These are phyloP conservation scores for Russula lepida DNA, from an alignment of 768 basidiomycete genomes.

Conservation along the genomic window DNA sequence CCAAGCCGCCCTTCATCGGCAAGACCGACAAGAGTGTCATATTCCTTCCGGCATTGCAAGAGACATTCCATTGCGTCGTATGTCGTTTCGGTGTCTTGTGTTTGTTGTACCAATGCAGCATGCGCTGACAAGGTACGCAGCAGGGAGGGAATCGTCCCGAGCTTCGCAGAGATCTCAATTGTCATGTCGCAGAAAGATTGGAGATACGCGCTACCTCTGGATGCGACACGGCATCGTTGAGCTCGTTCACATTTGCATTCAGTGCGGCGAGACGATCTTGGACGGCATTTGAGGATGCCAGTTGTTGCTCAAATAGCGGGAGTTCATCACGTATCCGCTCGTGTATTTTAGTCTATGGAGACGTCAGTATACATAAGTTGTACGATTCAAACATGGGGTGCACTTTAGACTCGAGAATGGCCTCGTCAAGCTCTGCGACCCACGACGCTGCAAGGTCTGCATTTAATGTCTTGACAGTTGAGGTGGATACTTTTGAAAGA, in stretches of 20 bases:
- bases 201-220: slow-evolving; percentile 43
- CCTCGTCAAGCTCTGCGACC: slow-evolving; percentile 63
- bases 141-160: slow-evolving; percentile 57
- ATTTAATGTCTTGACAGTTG: slow-evolving; percentile 48
- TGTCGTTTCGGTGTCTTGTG: slow-evolving; percentile 44
- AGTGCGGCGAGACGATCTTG: slow-evolving; percentile 50
- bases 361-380: background rate
- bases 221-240: slow-evolving; percentile 45
- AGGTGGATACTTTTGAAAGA: slow-evolving; percentile 59
- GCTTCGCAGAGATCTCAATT: slow-evolving; percentile 34
- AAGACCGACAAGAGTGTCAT: slow-evolving; percentile 37
- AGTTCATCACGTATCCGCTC: slow-evolving; percentile 61
- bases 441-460: slow-evolving; percentile 58
- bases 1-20: slow-evolving; percentile 53
- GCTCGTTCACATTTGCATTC: slow-evolving; percentile 41
- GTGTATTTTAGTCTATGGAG: slow-evolving; percentile 52
- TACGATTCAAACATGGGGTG: background rate
- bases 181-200: slow-evolving; percentile 12
- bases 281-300: slow-evolving; percentile 53
- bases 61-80: slow-evolving; percentile 49
- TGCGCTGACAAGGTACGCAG: slow-evolving; percentile 50
- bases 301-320: slow-evolving; percentile 54
- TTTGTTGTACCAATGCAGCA: slow-evolving; percentile 52
- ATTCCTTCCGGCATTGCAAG: slow-evolving; percentile 40
- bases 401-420: slow-evolving; percentile 68